Evolutionary conservation across 2,329 filamentous ascomycete genomes (phyloP).

Genomic region (Trichoderma guizhouense): DNA sequence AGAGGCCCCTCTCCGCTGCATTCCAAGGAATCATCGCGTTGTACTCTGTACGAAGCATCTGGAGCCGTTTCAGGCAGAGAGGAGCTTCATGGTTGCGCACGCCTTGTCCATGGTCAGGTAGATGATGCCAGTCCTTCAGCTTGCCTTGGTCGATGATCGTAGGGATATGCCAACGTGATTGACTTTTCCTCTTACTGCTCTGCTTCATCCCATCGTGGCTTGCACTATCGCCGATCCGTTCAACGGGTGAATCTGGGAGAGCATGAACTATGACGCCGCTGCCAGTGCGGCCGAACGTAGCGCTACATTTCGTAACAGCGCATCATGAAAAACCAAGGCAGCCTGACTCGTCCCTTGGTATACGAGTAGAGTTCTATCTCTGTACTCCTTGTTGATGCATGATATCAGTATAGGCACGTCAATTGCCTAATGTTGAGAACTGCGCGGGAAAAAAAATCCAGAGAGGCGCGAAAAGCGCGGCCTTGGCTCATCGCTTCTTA

Average conservation of each 20-base stretch:
- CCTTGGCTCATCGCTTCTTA: not conserved
- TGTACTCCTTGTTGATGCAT: not conserved
- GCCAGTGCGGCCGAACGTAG: not conserved
- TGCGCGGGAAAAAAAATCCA: not conserved
- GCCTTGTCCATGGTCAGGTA: not conserved
- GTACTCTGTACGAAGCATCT: not conserved
- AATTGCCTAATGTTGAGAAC: not conserved
- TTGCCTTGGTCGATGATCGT: not conserved
- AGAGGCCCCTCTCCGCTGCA: not conserved
- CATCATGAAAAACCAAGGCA: not conserved
- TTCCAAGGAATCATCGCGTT: not conserved
- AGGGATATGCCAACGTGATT: not conserved
- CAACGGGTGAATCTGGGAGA: not conserved
- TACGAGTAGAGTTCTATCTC: not conserved
- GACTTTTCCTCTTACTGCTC: not conserved
- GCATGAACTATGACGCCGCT: not conserved
- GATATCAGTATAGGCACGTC: not conserved
- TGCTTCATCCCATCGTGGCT: not conserved
- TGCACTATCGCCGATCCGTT: not conserved
- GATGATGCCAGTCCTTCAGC: not conserved
- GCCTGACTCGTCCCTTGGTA: not conserved
- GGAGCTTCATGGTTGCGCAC: not conserved
- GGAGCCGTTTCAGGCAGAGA: not conserved
- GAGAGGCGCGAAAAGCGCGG: slow-evolving; percentile 9
- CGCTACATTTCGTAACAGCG: not conserved